Base-by-base conservation (phyloP, 768 basidiomycete genomes). In the Dioszegia crocea region DNA sequence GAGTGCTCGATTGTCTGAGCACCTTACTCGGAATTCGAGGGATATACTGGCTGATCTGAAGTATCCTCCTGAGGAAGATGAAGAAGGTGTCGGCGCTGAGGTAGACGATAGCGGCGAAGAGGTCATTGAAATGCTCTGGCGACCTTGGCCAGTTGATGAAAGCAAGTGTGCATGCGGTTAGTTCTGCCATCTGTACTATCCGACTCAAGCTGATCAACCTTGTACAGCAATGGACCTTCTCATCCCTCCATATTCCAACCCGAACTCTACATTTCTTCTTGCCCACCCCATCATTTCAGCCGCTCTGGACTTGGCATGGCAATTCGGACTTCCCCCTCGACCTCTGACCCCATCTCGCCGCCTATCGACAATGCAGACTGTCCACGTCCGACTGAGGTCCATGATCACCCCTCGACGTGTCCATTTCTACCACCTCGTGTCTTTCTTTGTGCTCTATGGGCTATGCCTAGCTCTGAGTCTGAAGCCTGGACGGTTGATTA, bases 371-470 rank as follows among this genome's bases (percentile, higher is more conserved):
- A 23, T 49, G 14, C 33, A 24, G 23, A 17, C 27, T 17, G 31
- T 30, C 38, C 12, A 49, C 59, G 16, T 52, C 54, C 8, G 14
- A 31, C 41, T 54, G 11, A 5, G 54, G 31, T 14, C 30, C 9
- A 12, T 14, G 24, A 27, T 26, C 39, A 16, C n/a, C 23, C 16
- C 29, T 36, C 24, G 26, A 0, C 19, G 39, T 12, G 8, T 58
- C 26, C 69, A 71, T 38, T 3, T 48, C 26, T 52, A 61, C 3
- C 56, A 62, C 23, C 51, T 71, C 10, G 10, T 41, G 0, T 71
- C 64, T 0, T 60, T 57, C n/a, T 16, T 65, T 12, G 24, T 56
- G 11, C 55, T 71, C 8, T 63, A 52, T 23, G 51, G 30, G 17
- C 36, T 67, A 39, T 61, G 56, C 1, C 31, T 71, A 19, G 17